Evolutionary conservation across 2,329 filamentous ascomycete species (phyloP), one percentile per base, ranked within the genome.

Genomic region (Talaromyces atroroseus): DNA sequence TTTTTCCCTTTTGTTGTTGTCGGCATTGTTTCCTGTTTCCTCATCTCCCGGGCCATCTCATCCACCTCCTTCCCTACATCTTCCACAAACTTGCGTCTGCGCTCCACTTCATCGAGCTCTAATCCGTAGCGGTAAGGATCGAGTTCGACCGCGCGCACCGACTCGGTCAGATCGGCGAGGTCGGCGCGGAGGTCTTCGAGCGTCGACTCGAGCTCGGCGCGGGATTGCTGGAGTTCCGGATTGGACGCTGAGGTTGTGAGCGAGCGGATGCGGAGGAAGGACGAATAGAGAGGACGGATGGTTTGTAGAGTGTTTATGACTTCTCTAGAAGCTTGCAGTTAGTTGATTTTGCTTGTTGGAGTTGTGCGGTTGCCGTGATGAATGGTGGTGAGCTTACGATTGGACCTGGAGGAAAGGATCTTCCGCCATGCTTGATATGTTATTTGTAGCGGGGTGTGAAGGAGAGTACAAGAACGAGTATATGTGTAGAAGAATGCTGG

Each of bases 241-340:
- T 89, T 92, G 45, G 80, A 79, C 14, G 86, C 76, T 8, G 83
- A 82, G 42, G 86, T 86, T 58, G 86, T 83, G 24, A 95, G 86
- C 47, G 91, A 94, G 68, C 91, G 90, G 76, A 99, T 99, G 69
- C 94, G 92, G 45, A 96, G 83, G 78, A 96, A 99, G 16, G 92
- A 96, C 61, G 89, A 86, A 80, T 96, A 96, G 57, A 96, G 85
- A 52, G 92, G 87, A 10, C 92, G 87, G 53, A 90, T 88, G 14
- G 84, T 84, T 62, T 87, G 82, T 61, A 99, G 85, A 59, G 95
- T 88, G 61, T 85, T 78, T 63, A 95, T 86, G 63, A 97, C 90
- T 76, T 99, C 94, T 75, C 91, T 96, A 70, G 58, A 49, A 20
- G 8, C 8, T 1, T 6, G 8, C 11, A 21, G 12, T 49, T 49